Conservation (phyloP, 164 flowering plant species). For the Santalum album region DNA sequence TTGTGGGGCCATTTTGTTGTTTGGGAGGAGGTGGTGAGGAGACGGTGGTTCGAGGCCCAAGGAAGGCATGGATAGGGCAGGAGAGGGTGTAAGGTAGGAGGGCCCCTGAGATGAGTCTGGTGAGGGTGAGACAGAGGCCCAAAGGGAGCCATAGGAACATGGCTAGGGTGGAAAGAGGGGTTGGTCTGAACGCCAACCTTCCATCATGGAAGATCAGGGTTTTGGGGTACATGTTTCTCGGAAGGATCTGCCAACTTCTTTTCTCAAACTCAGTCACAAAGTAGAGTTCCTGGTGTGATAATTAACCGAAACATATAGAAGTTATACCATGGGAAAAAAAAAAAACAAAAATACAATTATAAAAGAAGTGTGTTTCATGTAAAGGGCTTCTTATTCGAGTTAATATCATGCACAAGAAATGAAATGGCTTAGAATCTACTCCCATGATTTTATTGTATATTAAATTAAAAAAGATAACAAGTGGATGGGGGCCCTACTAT, state of each 20-base stretch:
- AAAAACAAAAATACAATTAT: too few relatives aligned
- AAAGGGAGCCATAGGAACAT: conserved; percentile 56
- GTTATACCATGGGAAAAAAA: too few relatives aligned
- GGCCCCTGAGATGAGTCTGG: conserved; percentile 12
- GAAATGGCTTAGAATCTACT: too few relatives aligned
- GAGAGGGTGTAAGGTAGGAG: conserved; percentile 23
- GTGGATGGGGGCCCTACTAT: too few relatives aligned
- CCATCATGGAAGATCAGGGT: conserved; percentile 68
- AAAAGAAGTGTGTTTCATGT: too few relatives aligned
- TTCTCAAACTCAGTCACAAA: conserved; percentile 27
- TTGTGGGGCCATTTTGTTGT: neutral
- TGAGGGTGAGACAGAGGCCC: conserved; percentile 25
- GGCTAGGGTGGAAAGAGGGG: conserved; percentile 23
- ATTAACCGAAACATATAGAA: too few relatives aligned
- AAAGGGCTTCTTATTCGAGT: too few relatives aligned
- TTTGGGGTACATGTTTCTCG: conserved; percentile 39
- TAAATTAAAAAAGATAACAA: too few relatives aligned
- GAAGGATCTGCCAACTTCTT: conserved; percentile 23
- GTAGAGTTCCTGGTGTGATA: conserved; percentile 50
- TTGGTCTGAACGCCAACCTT: conserved; percentile 45
- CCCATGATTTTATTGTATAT: too few relatives aligned
- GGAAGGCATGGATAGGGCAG: conserved; percentile 11
- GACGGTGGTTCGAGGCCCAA: conserved; percentile 20
- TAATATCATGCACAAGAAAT: too few relatives aligned
- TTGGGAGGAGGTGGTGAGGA: neutral